phyloP scores from a whole-genome alignment of 371 early-diverging fungal genomes.

The Rhizopus arrhizus region DNA sequence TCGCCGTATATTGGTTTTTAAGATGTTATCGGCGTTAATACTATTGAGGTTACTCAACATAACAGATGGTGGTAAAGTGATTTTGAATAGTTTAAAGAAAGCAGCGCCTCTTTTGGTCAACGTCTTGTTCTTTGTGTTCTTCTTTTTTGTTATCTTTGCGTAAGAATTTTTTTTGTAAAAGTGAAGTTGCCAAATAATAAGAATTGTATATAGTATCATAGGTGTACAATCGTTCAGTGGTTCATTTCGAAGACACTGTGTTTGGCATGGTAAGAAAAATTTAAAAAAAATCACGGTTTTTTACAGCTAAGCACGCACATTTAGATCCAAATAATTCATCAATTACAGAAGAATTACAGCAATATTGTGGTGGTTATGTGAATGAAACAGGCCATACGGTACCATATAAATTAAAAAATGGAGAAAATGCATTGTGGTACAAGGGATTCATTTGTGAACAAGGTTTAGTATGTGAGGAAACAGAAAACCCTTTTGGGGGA shows the following conservation, averaged over 20 bases:
- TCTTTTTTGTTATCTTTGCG: conserved; percentile 69
- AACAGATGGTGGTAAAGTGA: conserved; percentile 63
- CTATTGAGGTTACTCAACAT: conserved; percentile 62
- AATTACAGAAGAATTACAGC: conserved; percentile 34
- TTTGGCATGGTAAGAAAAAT: conserved; percentile 47
- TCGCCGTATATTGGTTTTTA: conserved; percentile 56
- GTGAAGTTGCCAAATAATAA: not conserved
- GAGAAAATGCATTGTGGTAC: conserved; percentile 33
- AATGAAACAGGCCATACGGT: conserved; percentile 18
- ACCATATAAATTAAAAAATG: conserved; percentile 33
- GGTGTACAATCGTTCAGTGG: conserved; percentile 72
- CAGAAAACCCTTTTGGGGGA: conserved; percentile 51
- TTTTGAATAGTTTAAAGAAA: conserved; percentile 65
- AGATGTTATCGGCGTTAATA: conserved; percentile 57
- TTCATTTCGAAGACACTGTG: conserved; percentile 63
- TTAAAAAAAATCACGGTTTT: not conserved
- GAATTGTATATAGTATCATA: conserved; percentile 46
- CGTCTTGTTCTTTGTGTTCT: conserved; percentile 61
- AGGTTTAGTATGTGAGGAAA: conserved; percentile 57
- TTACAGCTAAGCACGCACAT: not conserved
- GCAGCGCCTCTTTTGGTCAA: conserved; percentile 64
- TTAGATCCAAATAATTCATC: conserved; percentile 41
- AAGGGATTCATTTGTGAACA: conserved; percentile 65
- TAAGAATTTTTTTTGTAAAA: conserved; percentile 25
- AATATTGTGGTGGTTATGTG: conserved; percentile 57